These are phyloP conservation scores for Chrysanthemum lavandulifolium DNA, from an alignment of 129 eudicot species.

Conservation along the genomic window DNA sequence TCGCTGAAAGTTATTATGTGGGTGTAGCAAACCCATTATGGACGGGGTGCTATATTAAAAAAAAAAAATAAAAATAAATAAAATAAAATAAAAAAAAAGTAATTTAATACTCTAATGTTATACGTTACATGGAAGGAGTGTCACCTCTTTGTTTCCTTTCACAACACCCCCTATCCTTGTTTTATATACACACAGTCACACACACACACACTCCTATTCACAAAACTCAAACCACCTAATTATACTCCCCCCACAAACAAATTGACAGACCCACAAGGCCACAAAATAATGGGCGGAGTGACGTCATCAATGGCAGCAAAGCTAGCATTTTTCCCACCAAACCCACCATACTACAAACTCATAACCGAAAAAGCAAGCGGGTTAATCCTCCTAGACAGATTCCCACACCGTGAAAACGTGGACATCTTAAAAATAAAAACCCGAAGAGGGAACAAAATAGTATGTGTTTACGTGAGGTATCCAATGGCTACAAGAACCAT, in stretches of 20 bases:
- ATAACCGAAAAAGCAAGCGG: conserved; percentile 59
- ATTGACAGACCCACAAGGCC: neutral
- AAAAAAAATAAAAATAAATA: too few species aligned
- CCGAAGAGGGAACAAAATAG: conserved; percentile 62
- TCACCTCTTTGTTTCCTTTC: too few species aligned
- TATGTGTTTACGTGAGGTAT: conserved; percentile 67
- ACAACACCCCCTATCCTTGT: too few species aligned
- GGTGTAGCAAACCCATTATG: too few species aligned
- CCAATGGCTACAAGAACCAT: conserved; percentile 77
- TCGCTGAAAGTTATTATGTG: too few species aligned
- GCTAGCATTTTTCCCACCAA: conserved; percentile 91
- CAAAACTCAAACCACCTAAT: neutral
- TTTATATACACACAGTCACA: too few species aligned
- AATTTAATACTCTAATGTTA: too few species aligned
- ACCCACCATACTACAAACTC: conserved; percentile 74
- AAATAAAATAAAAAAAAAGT: too few species aligned
- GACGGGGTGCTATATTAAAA: too few species aligned
- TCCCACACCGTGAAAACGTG: conserved; percentile 80
- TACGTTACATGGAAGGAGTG: too few species aligned
- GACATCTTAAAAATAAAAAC: conserved; percentile 67
- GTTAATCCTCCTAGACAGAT: conserved; percentile 46
- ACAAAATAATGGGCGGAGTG: conserved; percentile 75
- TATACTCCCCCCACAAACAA: neutral
- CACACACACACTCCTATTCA: too few species aligned
- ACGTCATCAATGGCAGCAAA: conserved; percentile 96